Conservation (phyloP, 208 protist species). For the Acanthamoeba lenticulata region DNA sequence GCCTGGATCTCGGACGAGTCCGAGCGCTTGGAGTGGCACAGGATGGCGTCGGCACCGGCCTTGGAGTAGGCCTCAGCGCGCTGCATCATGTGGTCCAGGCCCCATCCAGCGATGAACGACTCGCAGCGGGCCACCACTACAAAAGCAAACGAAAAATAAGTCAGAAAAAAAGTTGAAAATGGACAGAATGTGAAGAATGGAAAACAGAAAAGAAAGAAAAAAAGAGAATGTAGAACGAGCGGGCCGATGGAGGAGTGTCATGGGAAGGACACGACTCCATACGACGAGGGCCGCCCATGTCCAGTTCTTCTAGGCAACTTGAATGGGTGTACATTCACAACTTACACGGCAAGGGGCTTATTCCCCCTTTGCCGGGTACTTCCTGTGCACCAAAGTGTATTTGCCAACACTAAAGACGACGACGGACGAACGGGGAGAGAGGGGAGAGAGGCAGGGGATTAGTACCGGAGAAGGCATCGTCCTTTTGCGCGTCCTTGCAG, state of each 20-base stretch:
- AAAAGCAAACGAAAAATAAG: neutral
- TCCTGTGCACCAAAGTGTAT: slow-evolving; percentile 53
- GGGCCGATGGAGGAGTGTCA: neutral
- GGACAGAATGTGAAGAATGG: neutral
- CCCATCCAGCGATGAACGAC: slow-evolving; percentile 91
- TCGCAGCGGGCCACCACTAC: slow-evolving; percentile 88
- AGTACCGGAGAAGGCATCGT: slow-evolving; percentile 54
- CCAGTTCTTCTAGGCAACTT: neutral
- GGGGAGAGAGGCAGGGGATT: neutral
- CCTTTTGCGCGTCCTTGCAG: slow-evolving; percentile 87
- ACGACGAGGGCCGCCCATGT: neutral
- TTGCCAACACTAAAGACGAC: too few species aligned
- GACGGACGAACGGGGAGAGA: neutral
- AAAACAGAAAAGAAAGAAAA: neutral
- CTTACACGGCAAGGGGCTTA: neutral
- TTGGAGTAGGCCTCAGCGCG: slow-evolving; percentile 86
- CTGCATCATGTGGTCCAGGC: slow-evolving; percentile 86
- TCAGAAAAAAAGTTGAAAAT: neutral
- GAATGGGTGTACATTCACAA: slow-evolving; percentile 38
- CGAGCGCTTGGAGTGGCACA: slow-evolving; percentile 88
- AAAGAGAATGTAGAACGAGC: neutral
- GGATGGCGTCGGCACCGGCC: slow-evolving; percentile 87
- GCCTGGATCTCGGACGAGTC: slow-evolving; percentile 85
- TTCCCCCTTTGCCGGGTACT: neutral
- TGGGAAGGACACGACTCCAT: neutral